A percentile compares a stretch with the other conserved stretches of the same genome.
Conservation (phyloP, 176 grass and related monocot genomes). For the Eleusine coracana region DNA sequence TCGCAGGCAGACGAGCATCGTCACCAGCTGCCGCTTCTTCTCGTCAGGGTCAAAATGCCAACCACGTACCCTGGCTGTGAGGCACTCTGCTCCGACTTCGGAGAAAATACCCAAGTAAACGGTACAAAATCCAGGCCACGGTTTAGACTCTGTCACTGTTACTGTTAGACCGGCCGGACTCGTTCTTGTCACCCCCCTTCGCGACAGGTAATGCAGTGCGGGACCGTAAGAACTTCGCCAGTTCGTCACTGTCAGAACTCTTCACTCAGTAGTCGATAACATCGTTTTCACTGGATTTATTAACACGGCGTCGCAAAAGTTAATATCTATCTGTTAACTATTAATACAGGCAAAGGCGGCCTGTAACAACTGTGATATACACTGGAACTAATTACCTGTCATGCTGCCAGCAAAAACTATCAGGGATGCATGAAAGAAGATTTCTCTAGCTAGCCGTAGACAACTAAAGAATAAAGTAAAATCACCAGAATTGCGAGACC, state of each 20-base stretch:
- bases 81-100: background rate
- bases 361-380: too few relatives aligned
- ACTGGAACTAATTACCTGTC: too few relatives aligned
- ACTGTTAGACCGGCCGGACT: background rate
- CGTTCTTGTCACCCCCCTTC: slow-evolving; percentile 5
- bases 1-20: background rate
- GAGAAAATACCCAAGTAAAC: slow-evolving; percentile 8
- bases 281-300: too few relatives aligned
- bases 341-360: too few relatives aligned
- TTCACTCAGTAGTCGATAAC: background rate
- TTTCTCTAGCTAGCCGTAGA: too few relatives aligned
- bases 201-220: background rate
- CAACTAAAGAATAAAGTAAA: too few relatives aligned
- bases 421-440: too few relatives aligned
- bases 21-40: background rate
- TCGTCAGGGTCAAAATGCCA: background rate
- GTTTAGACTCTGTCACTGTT: slow-evolving; percentile 23
- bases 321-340: too few relatives aligned
- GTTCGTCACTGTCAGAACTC: background rate
- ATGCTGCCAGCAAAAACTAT: too few relatives aligned
- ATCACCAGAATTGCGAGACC: too few relatives aligned
- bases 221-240: background rate
- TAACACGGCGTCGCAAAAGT: too few relatives aligned
- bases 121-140: slow-evolving; percentile 2
- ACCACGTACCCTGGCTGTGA: background rate